Evolutionary conservation across 495 filamentous ascomycete genomes (phyloP), one percentile per base, ranked within the genome.

Genomic region (Terfezia claveryi): DNA sequence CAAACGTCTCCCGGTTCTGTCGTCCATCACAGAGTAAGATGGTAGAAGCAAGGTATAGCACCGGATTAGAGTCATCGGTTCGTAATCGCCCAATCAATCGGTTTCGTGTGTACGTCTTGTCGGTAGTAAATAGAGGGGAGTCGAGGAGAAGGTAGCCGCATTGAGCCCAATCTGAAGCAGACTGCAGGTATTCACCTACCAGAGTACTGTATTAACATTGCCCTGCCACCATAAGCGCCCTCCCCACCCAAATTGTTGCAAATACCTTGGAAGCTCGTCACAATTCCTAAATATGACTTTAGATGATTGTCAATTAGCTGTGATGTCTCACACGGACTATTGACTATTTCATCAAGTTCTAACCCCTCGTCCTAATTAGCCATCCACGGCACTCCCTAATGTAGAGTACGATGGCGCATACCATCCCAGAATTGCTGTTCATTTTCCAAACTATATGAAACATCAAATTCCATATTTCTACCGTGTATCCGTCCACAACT

Each of bases 341-440:
- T 77, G 52, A 93, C 76, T 60, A 89, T 85, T 54, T 80, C 77
- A 66, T 85, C 77, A 64, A 98, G 76, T 68, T 87, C 89, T 95
- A 64, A 27, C 23, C 55, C 23, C 10, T 32, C 55, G 23, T 57
- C 38, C 41, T 23, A 58, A 64, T 52, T 62, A 60, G 50, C 27
- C n/a, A 32, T 51, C 37, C 55, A 52, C 37, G 36, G 36, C 5
- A 36, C 16, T 41, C 8, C 32, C 50, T 49, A 14, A 38, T 16
- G 36, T 50, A 37, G 49, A 23, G 52, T 36, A 16, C 49, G 49
- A 8, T 54, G 58, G 56, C 41, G 17, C 41, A 65, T 64, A 94
- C 89, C 83, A 69, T 79, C 72, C 91, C 91, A 95, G 71, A 95
- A 91, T 69, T 94, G 83, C 66, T 87, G 76, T 71, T 89, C 87